Conservation (phyloP, 495 filamentous ascomycete species). For the Hyphodiscus hymeniophilus region DNA sequence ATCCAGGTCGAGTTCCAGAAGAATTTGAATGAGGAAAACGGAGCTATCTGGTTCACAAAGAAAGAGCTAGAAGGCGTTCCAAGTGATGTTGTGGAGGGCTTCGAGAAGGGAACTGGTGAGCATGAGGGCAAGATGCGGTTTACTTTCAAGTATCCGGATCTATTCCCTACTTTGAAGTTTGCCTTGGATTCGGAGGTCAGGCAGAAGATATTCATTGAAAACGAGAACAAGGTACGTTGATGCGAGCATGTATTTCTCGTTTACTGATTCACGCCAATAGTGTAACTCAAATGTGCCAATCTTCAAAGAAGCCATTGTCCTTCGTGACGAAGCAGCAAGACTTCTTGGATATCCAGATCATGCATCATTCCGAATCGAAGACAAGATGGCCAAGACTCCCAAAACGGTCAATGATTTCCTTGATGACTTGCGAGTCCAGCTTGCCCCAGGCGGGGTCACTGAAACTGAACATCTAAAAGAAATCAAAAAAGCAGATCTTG, state of each 20-base stretch:
- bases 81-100: constrained; percentile 41
- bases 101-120: constrained; percentile 66
- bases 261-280: constrained; percentile 16
- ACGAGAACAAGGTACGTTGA: constrained; percentile 45
- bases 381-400: constrained; percentile 95
- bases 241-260: neutral
- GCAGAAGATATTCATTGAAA: constrained; percentile 46
- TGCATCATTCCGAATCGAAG: constrained; percentile 83
- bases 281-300: constrained; percentile 78
- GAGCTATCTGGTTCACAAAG: constrained; percentile 49
- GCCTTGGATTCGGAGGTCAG: constrained; percentile 46
- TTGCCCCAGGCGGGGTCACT: constrained; percentile 68
- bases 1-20: constrained; percentile 50
- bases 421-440: constrained; percentile 63
- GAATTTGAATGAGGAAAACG: constrained; percentile 54
- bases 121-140: constrained; percentile 51
- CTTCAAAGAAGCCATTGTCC: constrained; percentile 77
- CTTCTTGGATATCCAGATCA: constrained; percentile 88
- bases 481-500: constrained; percentile 73
- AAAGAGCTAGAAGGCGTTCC: constrained; percentile 53
- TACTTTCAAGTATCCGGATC: constrained; percentile 55
- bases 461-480: constrained; percentile 65
- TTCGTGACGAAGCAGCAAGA: constrained; percentile 89
- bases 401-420: constrained; percentile 81
- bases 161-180: constrained; percentile 53